A percentile compares a stretch with the other conserved stretches of the same genome.
Conservation (phyloP, 192 early-diverging fungal genomes). For the Coemansia sp. region DNA sequence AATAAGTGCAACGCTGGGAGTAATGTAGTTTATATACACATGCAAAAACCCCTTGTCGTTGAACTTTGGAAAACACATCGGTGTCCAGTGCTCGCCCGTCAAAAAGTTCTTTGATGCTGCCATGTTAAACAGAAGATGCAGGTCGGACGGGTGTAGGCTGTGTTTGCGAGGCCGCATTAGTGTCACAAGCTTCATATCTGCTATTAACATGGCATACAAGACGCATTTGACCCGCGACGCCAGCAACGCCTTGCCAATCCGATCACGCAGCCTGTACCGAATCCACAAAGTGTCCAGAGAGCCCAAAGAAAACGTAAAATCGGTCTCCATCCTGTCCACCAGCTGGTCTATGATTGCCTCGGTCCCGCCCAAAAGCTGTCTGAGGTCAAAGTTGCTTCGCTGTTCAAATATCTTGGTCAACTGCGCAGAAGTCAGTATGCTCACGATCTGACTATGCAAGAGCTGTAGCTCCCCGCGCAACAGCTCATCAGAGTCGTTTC, state of each 20-base stretch:
- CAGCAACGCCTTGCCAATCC: constrained; percentile 63
- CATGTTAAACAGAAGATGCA: constrained; percentile 82
- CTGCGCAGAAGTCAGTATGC: constrained; percentile 76
- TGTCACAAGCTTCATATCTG: constrained; percentile 75
- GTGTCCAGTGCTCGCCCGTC: constrained; percentile 88
- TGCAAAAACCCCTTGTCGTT: constrained; percentile 86
- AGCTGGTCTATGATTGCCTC: constrained; percentile 82
- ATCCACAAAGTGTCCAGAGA: constrained; percentile 77
- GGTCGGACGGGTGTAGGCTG: constrained; percentile 80
- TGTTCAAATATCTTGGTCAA: constrained; percentile 85
- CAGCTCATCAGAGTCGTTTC: constrained; percentile 75
- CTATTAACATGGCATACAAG: constrained; percentile 77
- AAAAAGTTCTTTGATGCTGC: constrained; percentile 74
- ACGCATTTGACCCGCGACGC: constrained; percentile 61
- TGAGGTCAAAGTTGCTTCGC: constrained; percentile 83
- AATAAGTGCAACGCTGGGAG: constrained; percentile 68
- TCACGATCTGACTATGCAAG: constrained; percentile 82
- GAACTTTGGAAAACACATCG: constrained; percentile 91
- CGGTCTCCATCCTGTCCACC: constrained; percentile 64
- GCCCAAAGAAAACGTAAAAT: constrained; percentile 73
- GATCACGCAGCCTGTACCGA: constrained; percentile 64
- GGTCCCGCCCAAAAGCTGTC: constrained; percentile 77
- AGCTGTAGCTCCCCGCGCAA: constrained; percentile 76
- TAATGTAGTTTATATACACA: constrained; percentile 82
- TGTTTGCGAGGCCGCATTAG: constrained; percentile 72